These are phyloP conservation scores for Phytophthora tubulina DNA, from an alignment of 352 stramenopile species.

Conservation along the genomic window DNA sequence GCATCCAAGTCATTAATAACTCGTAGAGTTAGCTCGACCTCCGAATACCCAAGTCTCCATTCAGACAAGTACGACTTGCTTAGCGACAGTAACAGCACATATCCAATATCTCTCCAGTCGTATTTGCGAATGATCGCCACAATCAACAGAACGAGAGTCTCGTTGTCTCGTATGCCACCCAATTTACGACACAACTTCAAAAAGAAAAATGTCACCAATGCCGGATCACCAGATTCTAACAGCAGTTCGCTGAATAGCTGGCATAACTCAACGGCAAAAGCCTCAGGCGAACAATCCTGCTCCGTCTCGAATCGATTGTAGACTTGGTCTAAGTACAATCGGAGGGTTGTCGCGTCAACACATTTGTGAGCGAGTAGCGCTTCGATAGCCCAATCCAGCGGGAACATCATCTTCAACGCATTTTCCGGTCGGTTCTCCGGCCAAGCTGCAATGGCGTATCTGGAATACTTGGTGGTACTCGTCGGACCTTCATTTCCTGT, in stretches of 20 bases:
- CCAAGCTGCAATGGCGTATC: conserved; percentile 23
- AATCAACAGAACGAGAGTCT: too few relatives aligned
- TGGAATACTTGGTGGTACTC: conserved; percentile 22
- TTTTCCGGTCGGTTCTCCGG: background rate
- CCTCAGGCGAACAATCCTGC: background rate
- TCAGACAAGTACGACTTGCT: background rate
- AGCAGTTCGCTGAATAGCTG: too few relatives aligned
- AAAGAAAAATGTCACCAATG: too few relatives aligned
- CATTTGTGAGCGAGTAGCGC: background rate
- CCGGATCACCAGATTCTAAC: too few relatives aligned
- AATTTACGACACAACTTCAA: too few relatives aligned
- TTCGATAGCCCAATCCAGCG: conserved; percentile 4
- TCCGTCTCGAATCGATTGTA: background rate
- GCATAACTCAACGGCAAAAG: too few relatives aligned
- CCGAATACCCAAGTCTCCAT: background rate
- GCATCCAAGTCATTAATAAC: background rate
- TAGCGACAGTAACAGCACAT: background rate
- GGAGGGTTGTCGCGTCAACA: conserved; percentile 2
- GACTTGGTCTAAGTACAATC: background rate
- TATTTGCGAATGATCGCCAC: too few relatives aligned
- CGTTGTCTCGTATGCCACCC: too few relatives aligned
- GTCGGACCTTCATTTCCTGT: conserved; percentile 5
- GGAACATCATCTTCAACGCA: conserved; percentile 8
- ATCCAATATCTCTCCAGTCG: too few relatives aligned
- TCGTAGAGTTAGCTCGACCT: background rate